A percentile compares a stretch with the other conserved stretches of the same genome.
Conservation (phyloP, 202 grass and related monocot genomes). For the Zoysia matrella region DNA sequence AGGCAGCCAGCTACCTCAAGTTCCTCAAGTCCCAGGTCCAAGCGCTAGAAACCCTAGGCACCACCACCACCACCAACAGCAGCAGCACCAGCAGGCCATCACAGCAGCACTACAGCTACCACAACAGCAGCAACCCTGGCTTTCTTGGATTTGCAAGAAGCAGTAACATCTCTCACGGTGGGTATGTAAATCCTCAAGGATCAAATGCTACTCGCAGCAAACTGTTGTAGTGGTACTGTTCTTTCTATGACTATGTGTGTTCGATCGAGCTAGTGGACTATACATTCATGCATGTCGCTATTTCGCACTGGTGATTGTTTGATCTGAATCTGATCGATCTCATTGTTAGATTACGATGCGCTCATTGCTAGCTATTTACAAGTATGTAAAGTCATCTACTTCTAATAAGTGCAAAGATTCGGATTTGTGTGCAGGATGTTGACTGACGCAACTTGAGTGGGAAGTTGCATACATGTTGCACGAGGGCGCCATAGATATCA, state of each 20-base stretch:
- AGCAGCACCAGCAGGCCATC: constrained; percentile 21
- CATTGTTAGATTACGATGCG: constrained; percentile 15
- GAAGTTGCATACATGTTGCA: not conserved
- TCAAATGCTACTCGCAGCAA: constrained; percentile 27
- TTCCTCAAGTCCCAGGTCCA: constrained; percentile 94
- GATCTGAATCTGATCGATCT: not conserved
- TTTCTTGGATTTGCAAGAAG: constrained; percentile 15
- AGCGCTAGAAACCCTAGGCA: constrained; percentile 77
- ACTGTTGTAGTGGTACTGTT: constrained; percentile 30
- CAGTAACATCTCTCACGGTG: constrained; percentile 26
- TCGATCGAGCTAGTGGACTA: constrained; percentile 10
- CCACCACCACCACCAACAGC: not conserved
- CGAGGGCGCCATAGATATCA: not conserved
- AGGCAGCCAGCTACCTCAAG: constrained; percentile 92
- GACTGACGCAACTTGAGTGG: not conserved
- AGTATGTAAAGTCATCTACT: not conserved
- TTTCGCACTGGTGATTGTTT: constrained; percentile 36
- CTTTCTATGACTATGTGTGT: not conserved
- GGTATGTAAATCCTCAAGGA: constrained; percentile 43
- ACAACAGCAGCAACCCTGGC: not conserved
- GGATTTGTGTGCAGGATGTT: not conserved
- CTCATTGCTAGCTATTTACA: not conserved
- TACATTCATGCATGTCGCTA: constrained; percentile 17
- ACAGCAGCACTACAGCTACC: constrained; percentile 35
- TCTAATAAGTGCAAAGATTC: not conserved